Base-by-base conservation (phyloP, 352 stramenopile genomes). In the Phytopythium sindhum region DNA sequence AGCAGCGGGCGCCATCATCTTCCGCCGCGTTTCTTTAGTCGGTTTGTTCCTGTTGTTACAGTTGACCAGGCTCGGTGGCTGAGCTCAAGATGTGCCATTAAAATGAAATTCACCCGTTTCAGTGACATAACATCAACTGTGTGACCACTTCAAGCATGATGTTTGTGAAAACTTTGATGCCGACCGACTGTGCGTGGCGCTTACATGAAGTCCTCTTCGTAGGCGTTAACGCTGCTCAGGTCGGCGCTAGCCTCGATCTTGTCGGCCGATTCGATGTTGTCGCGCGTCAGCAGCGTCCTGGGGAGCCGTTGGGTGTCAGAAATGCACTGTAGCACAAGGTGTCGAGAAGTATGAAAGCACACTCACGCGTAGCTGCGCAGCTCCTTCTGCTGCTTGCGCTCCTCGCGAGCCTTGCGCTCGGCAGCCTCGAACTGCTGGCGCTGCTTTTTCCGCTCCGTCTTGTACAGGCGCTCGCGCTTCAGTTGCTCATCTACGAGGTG, bases 121-220 rank as follows among this genome's bases (percentile, higher is more conserved):
- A 56, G 26, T 56, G 50, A 56, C 50, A 35, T 48, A 48, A n/a
- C n/a, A 52, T 23, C 24, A 56, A 41, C 50, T 39, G 26, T 7
- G 47, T 1, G 39, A 2, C 39, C 39, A 45, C 39, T 45, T 45
- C 39, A 45, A 45, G 47, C 47, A 29, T 41, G 24, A 37, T 24
- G 24, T n/a, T n/a, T n/a, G n/a, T 10, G 33, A 39, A 10, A 6
- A 39, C 33, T 10, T 39, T 39, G 33, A 11, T 39, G 33, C 33
- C 33, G 33, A 39, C 33, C 4, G 53, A 19, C 19, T 1, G 19
- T 5, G 35, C 15, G 19, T 12, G 33, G 5, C 24, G 24, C 19
- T 62, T 69, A 92, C 84, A 92, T 92, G 50, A 92, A 92, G 65
- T 92, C 81, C 21, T 92, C 84, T 66, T 92, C 81, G 60, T 90